Conservation (phyloP, 768 basidiomycete genomes). For the Rhodotorula graminis region DNA sequence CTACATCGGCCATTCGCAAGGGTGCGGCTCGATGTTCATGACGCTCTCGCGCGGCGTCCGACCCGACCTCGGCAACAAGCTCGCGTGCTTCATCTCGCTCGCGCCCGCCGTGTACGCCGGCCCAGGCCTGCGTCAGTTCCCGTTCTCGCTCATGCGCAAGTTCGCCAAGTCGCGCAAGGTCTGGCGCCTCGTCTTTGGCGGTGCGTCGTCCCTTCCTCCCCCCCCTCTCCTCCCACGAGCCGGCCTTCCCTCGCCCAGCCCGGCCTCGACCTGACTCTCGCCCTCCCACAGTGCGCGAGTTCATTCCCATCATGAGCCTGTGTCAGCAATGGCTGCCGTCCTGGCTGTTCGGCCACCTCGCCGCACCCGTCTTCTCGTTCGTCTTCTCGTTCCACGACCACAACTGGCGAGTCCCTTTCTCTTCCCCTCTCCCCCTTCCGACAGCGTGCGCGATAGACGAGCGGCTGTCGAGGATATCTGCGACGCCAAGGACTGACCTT, state of each 20-base stretch:
- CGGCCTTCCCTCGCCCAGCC: too few species aligned
- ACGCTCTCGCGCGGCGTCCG: slow-evolving; percentile 52
- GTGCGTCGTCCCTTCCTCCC: neutral
- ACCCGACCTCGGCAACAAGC: slow-evolving; percentile 50
- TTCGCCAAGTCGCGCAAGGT: slow-evolving; percentile 46
- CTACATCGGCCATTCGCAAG: slow-evolving; percentile 54
- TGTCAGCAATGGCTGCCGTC: slow-evolving; percentile 13
- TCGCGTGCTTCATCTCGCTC: slow-evolving; percentile 51
- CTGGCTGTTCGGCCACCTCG: slow-evolving; percentile 32
- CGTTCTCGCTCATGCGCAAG: slow-evolving; percentile 50
- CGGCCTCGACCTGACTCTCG: too few species aligned
- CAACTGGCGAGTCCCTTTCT: neutral
- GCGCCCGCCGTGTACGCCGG: slow-evolving; percentile 54
- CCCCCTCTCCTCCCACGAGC: neutral
- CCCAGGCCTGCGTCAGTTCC: slow-evolving; percentile 50
- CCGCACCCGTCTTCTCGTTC: slow-evolving; percentile 18
- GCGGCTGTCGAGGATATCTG: too few species aligned
- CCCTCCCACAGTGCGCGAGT: slow-evolving; percentile 14
- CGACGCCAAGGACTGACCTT: too few species aligned
- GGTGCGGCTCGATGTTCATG: slow-evolving; percentile 47
- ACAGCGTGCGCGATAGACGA: too few species aligned
- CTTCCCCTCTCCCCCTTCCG: neutral
- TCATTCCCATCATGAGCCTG: slow-evolving; percentile 29
- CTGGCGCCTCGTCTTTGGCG: slow-evolving; percentile 51
- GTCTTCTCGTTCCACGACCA: slow-evolving; percentile 21